These are phyloP conservation scores for Hortiboletus rubellus DNA, from an alignment of 1,284 basidiomycete species.

Conservation along the genomic window DNA sequence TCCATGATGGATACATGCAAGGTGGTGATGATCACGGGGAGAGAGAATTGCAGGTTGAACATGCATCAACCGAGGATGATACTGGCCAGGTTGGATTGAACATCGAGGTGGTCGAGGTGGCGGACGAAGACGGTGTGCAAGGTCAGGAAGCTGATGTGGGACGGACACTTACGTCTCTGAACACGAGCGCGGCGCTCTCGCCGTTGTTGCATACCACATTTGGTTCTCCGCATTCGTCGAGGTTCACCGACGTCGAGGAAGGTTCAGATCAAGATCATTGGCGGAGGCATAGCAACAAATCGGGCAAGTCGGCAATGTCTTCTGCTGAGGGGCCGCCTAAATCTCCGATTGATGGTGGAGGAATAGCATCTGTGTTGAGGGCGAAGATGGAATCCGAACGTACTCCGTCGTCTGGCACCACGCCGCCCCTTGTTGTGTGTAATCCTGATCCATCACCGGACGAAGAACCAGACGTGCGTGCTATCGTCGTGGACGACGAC, in stretches of 20 bases:
- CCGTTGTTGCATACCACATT: conserved; percentile 57
- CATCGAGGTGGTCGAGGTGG: conserved; percentile 19
- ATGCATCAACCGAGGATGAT: conserved; percentile 20
- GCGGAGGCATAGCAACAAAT: conserved; percentile 20
- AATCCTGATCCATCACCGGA: neutral
- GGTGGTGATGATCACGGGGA: conserved; percentile 19
- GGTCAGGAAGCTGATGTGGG: conserved; percentile 8
- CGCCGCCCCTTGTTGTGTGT: neutral
- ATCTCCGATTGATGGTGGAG: conserved; percentile 20
- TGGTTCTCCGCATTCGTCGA: conserved; percentile 47
- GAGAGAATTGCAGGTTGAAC: conserved; percentile 16
- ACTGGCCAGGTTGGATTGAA: conserved; percentile 8
- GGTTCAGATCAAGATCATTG: conserved; percentile 24
- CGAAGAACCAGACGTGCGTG: conserved; percentile 1
- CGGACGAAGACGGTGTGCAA: conserved; percentile 20
- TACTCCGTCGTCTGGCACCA: conserved; percentile 1
- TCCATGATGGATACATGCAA: conserved; percentile 26
- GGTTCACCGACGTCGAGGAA: conserved; percentile 33
- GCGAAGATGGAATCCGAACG: conserved; percentile 39
- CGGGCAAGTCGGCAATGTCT: conserved; percentile 16
- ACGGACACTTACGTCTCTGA: conserved; percentile 1
- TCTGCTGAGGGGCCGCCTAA: conserved; percentile 14
- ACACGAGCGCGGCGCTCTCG: conserved; percentile 30
- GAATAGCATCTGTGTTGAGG: conserved; percentile 39
- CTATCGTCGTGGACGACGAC: conserved; percentile 32